phyloP scores from a whole-genome alignment of 768 basidiomycete genomes.

The Macrolepiota fuliginosa region DNA sequence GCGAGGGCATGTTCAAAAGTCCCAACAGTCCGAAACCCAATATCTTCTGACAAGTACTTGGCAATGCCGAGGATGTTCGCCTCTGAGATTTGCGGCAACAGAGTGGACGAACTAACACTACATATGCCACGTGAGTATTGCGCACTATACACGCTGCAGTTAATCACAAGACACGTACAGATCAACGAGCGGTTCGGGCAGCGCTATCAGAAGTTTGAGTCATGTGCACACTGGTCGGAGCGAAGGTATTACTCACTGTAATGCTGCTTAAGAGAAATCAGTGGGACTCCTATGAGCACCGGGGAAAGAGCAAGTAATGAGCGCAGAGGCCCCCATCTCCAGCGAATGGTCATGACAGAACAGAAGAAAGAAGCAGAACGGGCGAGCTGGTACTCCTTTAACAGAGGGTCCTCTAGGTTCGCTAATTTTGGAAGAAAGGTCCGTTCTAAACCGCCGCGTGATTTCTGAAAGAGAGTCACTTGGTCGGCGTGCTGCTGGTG shows the following conservation, averaged over 20 bases:
- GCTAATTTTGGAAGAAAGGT: conserved; percentile 6
- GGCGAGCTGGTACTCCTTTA: background rate
- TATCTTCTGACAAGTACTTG: conserved; percentile 74
- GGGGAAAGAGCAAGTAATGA: conserved; percentile 56
- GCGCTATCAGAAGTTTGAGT: conserved; percentile 32
- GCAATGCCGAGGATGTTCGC: conserved; percentile 60
- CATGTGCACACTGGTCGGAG: background rate
- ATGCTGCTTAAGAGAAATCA: conserved; percentile 46
- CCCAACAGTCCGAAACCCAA: conserved; percentile 90
- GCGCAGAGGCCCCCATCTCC: conserved; percentile 56
- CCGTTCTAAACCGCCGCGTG: background rate
- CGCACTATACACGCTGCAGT: background rate
- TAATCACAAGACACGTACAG: conserved; percentile 36
- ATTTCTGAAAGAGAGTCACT: conserved; percentile 1
- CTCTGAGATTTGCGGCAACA: conserved; percentile 71
- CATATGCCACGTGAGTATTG: background rate
- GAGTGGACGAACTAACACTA: conserved; percentile 49
- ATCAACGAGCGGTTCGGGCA: conserved; percentile 54
- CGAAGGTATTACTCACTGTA: conserved; percentile 34
- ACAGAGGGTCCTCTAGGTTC: conserved; percentile 1
- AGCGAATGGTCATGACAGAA: conserved; percentile 24
- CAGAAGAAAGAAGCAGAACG: conserved; percentile 1
- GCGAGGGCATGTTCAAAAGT: conserved; percentile 84
- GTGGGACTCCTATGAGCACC: conserved; percentile 48
- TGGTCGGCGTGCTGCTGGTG: background rate